Percentiles rank a stretch among this genome's conserved stretches.
These are phyloP conservation scores for Chloromonas sp. DNA, from an alignment of 163 green algal genomes.

Conservation along the genomic window DNA sequence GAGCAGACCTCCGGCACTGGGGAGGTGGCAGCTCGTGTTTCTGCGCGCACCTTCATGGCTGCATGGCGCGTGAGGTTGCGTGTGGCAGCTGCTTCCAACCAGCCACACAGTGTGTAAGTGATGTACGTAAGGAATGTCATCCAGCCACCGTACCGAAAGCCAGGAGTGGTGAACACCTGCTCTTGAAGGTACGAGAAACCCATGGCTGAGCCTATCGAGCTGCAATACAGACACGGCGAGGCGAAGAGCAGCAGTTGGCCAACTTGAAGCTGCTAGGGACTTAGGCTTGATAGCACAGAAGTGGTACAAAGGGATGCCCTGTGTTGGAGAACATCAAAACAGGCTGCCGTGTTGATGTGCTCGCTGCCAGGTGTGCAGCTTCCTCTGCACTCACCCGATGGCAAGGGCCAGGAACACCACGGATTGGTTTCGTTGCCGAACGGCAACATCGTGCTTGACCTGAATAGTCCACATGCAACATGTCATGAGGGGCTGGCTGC, in stretches of 20 bases:
- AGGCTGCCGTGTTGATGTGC: too few relatives aligned
- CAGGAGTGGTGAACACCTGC: slow-evolving; percentile 45
- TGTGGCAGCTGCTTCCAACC: slow-evolving; percentile 24
- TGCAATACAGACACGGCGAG: slow-evolving; percentile 7
- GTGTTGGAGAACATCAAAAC: background rate
- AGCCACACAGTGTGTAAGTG: slow-evolving; percentile 30
- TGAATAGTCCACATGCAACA: too few relatives aligned
- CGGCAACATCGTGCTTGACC: too few relatives aligned
- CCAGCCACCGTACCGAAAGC: slow-evolving; percentile 49
- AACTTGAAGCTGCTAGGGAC: background rate
- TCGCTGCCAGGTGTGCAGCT: background rate
- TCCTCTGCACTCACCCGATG: background rate
- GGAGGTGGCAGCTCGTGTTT: too few relatives aligned
- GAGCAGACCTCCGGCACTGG: too few relatives aligned
- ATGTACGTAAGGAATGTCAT: slow-evolving; percentile 52
- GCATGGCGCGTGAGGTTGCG: slow-evolving; percentile 20
- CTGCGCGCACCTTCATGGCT: slow-evolving; percentile 17
- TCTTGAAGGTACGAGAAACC: slow-evolving; percentile 50
- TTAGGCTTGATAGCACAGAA: background rate
- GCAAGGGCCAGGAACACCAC: slow-evolving; percentile 2
- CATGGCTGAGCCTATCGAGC: slow-evolving; percentile 38
- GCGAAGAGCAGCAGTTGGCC: background rate
- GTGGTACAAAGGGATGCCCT: background rate
- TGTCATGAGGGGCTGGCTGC: too few relatives aligned
- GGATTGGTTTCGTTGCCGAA: background rate